Base-by-base conservation (phyloP, 805 yeast species). In the Starmerella tilneyi region DNA sequence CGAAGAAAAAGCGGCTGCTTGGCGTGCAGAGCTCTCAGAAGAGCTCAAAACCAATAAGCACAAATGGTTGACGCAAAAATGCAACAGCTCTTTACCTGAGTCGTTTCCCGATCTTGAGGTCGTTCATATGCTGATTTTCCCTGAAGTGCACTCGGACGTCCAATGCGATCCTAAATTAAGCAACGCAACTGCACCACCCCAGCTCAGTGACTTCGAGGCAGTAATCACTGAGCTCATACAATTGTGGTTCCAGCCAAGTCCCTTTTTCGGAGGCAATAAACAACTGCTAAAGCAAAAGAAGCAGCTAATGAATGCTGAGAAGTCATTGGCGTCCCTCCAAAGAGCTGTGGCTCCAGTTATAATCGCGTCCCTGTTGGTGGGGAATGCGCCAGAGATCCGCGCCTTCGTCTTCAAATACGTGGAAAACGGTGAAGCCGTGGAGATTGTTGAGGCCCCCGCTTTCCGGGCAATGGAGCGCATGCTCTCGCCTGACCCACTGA, bases 1-100 rank as follows among this genome's bases (percentile, higher is more conserved):
- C 22, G 31, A 22, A 5, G 28, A 22, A 9, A 12, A 21, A 20
- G 13, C 22, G 31, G 16, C 24, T 9, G 40, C 24, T 19, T 36
- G 40, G 48, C 40, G 38, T 13, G 41, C 33, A 27, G 49, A 49
- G 5, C 17, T 58, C 11, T 23, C 20, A 2, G 41, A 44, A 9
- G 61, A 59, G 45, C 50, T 59, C n/a, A 37, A 24, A 9, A 43
- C 58, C 3, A 56, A 58, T 34, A 48, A 45, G 20, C 43, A 48
- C 17, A 44, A 42, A 11, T 57, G 43, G 44, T 46, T 55, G 15
- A 5, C 42, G 4, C 40, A 41, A 12, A 46, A 48, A 23, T 32
- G 32, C 26, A 17, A 46, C 15, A 28, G 22, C 16, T 24, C 27
- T 1, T 12, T 56, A 4, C 52, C 55, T 11, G 28, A 23, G 1